phyloP scores from a whole-genome alignment of 2,329 filamentous ascomycete genomes.

The Ploettnerulaceae sp. region DNA sequence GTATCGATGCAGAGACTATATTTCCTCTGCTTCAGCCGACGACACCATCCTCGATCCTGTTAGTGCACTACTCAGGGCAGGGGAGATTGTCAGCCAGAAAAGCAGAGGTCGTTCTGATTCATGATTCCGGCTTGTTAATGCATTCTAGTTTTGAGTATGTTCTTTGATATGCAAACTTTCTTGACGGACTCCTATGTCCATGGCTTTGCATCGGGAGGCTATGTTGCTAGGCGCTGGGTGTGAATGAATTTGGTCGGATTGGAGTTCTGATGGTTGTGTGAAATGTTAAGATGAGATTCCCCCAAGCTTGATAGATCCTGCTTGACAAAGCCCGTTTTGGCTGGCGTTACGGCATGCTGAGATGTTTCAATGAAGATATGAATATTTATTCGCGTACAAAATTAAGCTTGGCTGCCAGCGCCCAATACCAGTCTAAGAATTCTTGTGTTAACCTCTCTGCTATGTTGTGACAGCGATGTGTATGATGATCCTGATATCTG shows the following conservation, averaged over 20 bases:
- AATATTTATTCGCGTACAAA: background rate
- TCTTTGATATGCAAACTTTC: background rate
- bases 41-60: constrained; percentile 49
- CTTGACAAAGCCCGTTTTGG: constrained; percentile 1
- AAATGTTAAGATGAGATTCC: constrained; percentile 14
- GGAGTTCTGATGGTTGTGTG: constrained; percentile 16
- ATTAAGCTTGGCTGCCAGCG: background rate
- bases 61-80: constrained; percentile 52
- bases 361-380: constrained; percentile 8
- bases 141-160: background rate
- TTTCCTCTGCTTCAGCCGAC: constrained; percentile 25
- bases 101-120: constrained; percentile 18
- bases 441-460: too few species aligned
- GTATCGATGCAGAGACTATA: constrained; percentile 20
- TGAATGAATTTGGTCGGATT: constrained; percentile 9
- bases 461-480: too few species aligned
- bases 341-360: background rate
- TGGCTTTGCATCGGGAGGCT: background rate
- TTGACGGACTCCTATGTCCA: background rate
- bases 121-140: background rate
- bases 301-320: constrained; percentile 4
- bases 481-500: too few species aligned
- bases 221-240: constrained; percentile 3
- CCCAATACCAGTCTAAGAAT: too few species aligned
- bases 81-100: constrained; percentile 51